Evolutionary conservation across 768 basidiomycete genomes (phyloP), one percentile per base, ranked within the genome.

Genomic region (Calocera cornea): DNA sequence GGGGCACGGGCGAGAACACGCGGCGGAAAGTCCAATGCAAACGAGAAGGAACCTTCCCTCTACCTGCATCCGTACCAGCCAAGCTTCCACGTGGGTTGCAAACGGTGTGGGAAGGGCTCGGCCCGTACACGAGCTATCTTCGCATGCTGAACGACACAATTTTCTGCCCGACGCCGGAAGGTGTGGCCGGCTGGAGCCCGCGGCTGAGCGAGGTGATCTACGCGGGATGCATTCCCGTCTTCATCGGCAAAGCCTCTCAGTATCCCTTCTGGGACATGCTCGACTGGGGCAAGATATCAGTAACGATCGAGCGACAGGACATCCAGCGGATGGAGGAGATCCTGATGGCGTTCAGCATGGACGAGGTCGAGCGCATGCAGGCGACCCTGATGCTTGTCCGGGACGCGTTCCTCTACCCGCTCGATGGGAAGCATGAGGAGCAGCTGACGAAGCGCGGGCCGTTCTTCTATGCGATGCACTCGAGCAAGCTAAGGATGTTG

Each of bases 171-270:
- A 73, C 73, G 27, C 74, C 76, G n/a, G 68, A 72, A 8, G 74
- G 75, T 68, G 73, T 75, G 16, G 73, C 75, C 22, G 72, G 73
- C 54, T 79, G 78, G 78, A 75, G 78, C 1, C 74, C 77, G 16
- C 74, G 77, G 11, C 72, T 74, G 3, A 75, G 74, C 70, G 78
- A 80, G 64, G 76, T 76, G n/a, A 77, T 80, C 60, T 79, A 75
- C 69, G 76, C 79, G 22, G 79, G 79, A 40, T 80, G 79, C 70
- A 80, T 80, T 27, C 78, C 79, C 17, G 77, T 78, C 34, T 72
- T 79, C 47, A 75, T 77, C 50, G 75, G 77, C 69, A 77, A 80
- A 69, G 76, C 75, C 5, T 72, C 77, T 5, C 73, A 77, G 68
- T 76, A 74, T 72, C 79, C 79, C 16, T 79, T 75, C 71, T 74